Percentiles rank a stretch among this genome's conserved stretches.
phyloP scores from a whole-genome alignment of 305 asterid species.

The Solanum hybrid region DNA sequence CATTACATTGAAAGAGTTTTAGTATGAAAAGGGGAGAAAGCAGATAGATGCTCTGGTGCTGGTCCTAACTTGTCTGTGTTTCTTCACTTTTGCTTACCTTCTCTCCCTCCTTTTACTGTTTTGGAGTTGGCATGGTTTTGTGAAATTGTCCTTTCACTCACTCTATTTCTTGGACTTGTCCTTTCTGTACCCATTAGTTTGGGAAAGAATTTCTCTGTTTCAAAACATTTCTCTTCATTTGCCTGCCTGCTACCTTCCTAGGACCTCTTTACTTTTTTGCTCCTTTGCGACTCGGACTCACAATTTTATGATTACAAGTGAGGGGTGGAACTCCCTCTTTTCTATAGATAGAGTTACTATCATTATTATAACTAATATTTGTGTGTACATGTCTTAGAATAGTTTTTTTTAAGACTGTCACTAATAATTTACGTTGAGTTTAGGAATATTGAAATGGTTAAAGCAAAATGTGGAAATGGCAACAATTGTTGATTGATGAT shows the following conservation, averaged over 20 bases:
- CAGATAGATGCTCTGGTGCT: conserved; percentile 28
- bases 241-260: background rate
- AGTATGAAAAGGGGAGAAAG: conserved; percentile 78
- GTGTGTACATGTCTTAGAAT: background rate
- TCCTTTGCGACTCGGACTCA: background rate
- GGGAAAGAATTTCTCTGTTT: background rate
- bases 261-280: background rate
- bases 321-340: background rate
- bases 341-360: background rate
- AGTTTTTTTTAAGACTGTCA: accelerated
- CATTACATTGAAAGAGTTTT: background rate
- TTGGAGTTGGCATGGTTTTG: background rate
- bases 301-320: background rate
- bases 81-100: conserved; percentile 14
- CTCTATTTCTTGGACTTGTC: background rate
- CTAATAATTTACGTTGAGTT: too few relatives aligned
- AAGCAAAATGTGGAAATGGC: background rate
- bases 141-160: background rate
- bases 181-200: background rate
- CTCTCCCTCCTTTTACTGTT: background rate
- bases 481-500: background rate
- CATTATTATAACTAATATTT: background rate
- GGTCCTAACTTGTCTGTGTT: conserved; percentile 32
- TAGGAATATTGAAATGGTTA: background rate
- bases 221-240: background rate